Base-by-base conservation (phyloP, 805 yeast genomes). In the Saccharomyces mikatae region DNA sequence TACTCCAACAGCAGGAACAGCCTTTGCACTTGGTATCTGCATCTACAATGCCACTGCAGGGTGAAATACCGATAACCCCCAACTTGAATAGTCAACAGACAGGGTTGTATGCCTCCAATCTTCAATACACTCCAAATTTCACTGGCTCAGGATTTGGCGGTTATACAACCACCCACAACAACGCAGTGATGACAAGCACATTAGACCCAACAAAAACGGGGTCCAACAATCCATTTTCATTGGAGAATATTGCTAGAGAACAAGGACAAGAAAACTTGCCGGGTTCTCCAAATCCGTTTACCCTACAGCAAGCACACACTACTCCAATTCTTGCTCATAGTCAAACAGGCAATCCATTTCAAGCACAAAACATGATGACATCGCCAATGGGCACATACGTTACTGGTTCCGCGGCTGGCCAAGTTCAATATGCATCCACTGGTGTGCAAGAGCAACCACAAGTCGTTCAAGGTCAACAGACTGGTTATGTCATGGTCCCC, bases 91-190 rank as follows among this genome's bases (percentile, higher is more conserved):
- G 56, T 21, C 68, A 62, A 31, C 62, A 59, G 36, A 62, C 68
- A 1, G 69, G 69, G 14, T 62, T 65, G 50, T 64, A 55, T 55
- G 61, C 71, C 17, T 55, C 67, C 8, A 61, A 61, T 50, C 50
- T 59, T 47, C 67, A 60, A 46, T 13, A 66, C 62, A 17, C 58
- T 29, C 68, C 74, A 22, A 62, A 73, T 2, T 74, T 68, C 58
- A 81, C 85, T 5, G 85, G 84, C 14, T 76, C 75, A 41, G 86
- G 86, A 0, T 80, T 81, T 65, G 84, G 85, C 9, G 81, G 81
- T 1, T 77, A 74, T 61, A 50, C 65, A 2, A 73, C 70, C 61
- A 55, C 46, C 60, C 68, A 30, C 62, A 66, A 26, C 60, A 48
- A 44, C 54, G 26, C 21, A 47, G 28, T 31, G 14, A 32, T 22